Conservation (phyloP, 2,329 filamentous ascomycete genomes). For the Alternaria atra region DNA sequence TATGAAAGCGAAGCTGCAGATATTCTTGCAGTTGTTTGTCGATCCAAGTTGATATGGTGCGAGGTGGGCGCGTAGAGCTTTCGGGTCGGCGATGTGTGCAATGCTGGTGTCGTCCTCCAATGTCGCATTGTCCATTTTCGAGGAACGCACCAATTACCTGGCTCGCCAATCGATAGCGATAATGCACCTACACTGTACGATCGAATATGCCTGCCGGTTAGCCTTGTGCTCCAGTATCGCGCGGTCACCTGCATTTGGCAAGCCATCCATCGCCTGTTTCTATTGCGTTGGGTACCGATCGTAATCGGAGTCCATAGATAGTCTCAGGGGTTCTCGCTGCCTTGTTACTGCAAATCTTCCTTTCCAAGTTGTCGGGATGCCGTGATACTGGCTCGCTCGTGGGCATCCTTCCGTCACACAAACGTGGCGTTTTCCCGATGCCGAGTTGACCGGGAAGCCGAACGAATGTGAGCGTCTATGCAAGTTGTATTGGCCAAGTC, state of each 20-base stretch:
- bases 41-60: constrained; percentile 9
- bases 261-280: constrained; percentile 8
- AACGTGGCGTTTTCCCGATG: constrained; percentile 35
- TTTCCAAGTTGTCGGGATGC: constrained; percentile 27
- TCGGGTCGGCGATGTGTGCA: not conserved
- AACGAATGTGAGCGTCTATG: constrained; percentile 21
- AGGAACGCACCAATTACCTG: not conserved
- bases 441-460: constrained; percentile 18
- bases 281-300: constrained; percentile 20
- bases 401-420: constrained; percentile 29
- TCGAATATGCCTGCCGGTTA: not conserved
- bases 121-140: constrained; percentile 1
- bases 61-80: constrained; percentile 17
- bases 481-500: constrained; percentile 30
- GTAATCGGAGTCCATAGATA: constrained; percentile 18
- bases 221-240: constrained; percentile 1
- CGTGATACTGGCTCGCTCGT: constrained; percentile 27
- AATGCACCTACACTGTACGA: not conserved
- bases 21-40: constrained; percentile 10
- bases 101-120: not conserved
- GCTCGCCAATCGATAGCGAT: not conserved
- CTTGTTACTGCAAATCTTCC: constrained; percentile 14
- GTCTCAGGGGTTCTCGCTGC: constrained; percentile 20
- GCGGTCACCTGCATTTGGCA: not conserved
- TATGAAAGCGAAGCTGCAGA: constrained; percentile 21